Evolutionary conservation across 495 filamentous ascomycete genomes (phyloP), one percentile per base, ranked within the genome.

Genomic region (Penicillium canariense): DNA sequence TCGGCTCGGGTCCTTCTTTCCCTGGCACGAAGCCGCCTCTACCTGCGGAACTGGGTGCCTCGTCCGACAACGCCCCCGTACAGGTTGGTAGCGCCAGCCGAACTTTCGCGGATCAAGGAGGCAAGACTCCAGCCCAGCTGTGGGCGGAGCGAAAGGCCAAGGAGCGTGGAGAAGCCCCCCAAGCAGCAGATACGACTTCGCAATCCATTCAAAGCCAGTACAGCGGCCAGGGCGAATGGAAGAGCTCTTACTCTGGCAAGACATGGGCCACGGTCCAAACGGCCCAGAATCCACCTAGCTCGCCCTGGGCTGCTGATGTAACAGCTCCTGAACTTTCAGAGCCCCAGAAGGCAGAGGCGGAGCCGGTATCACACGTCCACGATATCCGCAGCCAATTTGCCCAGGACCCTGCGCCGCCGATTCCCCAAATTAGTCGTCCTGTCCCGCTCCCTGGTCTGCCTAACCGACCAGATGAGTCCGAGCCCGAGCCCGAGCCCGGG

Each of bases 141-240:
- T 99, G 94, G 94, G 92, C 92, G 0, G 94, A 99, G 72, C 95
- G 88, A 70, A 98, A 97, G 75, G 90, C 88, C 22, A 82, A 84
- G 48, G 87, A 96, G 63, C 79, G 86, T 17, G 87, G 85, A 68
- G 28, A 74, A 40, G 75, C 69, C 28, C 40, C 75, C n/a, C 38
- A 62, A 12, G 54, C 68, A 12, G 61, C 69, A 0, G 66, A 65
- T 74, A 3, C 65, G 73, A 34, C 70, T 84, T 20, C 78, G 45
- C 8, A 46, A 14, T 50, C 86, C 1, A 70, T 91, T 31, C 68
- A 75, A 26, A 75, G 76, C 38, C 89, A 96, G 64, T 73, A 70
- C 34, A 91, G 87, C 63, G 90, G 87, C 34, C 79, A 79, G 30
- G 78, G 76, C 8, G 85, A 87, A 54, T 96, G 91, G 91, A 90